These are phyloP conservation scores for Tardiomyces digboiensis DNA, from an alignment of 1,139 yeast species.

Conservation along the genomic window DNA sequence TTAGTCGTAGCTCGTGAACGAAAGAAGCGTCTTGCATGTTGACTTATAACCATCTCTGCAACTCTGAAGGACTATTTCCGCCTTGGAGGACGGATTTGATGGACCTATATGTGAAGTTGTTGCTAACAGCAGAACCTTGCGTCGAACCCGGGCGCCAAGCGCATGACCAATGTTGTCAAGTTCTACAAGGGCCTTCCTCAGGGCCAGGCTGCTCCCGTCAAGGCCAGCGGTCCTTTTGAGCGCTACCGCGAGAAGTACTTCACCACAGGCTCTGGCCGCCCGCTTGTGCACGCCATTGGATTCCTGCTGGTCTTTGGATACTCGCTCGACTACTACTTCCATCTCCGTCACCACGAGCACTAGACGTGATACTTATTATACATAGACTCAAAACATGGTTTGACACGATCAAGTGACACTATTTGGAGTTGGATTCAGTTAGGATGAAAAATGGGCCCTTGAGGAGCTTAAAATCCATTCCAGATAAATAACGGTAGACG, in stretches of 20 bases:
- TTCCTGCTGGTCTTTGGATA: slow-evolving; percentile 72
- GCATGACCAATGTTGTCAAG: slow-evolving; percentile 90
- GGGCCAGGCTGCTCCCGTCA: slow-evolving; percentile 71
- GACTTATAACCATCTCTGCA: too few species aligned
- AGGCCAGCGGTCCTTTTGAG: slow-evolving; percentile 64
- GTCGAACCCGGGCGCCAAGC: slow-evolving; percentile 92
- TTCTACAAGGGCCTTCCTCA: slow-evolving; percentile 96
- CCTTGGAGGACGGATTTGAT: too few species aligned
- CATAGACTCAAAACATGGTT: background rate
- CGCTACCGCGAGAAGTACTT: slow-evolving; percentile 71
- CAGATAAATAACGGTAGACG: too few species aligned
- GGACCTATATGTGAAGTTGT: background rate
- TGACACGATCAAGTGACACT: too few species aligned
- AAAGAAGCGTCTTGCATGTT: too few species aligned
- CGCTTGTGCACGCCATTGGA: slow-evolving; percentile 69
- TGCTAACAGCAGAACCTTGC: slow-evolving; percentile 59
- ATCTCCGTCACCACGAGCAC: slow-evolving; percentile 50
- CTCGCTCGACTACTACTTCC: slow-evolving; percentile 91
- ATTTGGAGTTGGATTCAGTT: too few species aligned
- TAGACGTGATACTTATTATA: background rate
- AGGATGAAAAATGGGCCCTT: too few species aligned
- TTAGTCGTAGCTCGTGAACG: too few species aligned
- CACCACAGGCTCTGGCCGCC: slow-evolving; percentile 72
- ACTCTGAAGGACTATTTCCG: too few species aligned
- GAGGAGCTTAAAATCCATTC: too few species aligned